Base-by-base conservation (phyloP, 2,329 filamentous ascomycete genomes). In the Zarea fungicola region DNA sequence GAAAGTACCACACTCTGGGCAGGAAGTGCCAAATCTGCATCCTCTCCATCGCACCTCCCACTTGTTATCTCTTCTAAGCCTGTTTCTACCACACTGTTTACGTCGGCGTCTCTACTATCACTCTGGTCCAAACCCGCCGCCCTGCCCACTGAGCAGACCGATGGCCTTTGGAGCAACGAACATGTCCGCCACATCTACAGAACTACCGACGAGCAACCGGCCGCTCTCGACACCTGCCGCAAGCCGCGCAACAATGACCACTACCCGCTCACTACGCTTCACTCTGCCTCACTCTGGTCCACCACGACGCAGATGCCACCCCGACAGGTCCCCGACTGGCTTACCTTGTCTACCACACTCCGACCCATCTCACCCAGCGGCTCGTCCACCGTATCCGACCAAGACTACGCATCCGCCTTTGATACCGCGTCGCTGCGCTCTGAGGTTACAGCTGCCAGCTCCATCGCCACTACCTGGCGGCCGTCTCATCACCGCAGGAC, bases 221-320 rank as follows among this genome's bases (percentile, higher is more conserved):
- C 60, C n/a, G 64, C 64, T n/a, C 51, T 69, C 9, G 49, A 58
- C 29, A 65, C 68, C 52, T 45, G 49, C 34, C 62, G 64, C 50
- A 70, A 64, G 54, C 58, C 57, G 49, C 64, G 67, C 42, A 55
- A 57, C 39, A n/a, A n/a, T n/a, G 54, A 55, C 29, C 50, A 59
- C 40, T 55, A 58, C 34, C 53, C 60, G 48, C 56, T 69, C 23
- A 58, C 59, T 18, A 55, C 50, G 22, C 55, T 71, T 39, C 56
- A 49, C 31, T 68, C 67, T 41, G 58, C 59, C 50, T 58, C 56
- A 41, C 65, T 71, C 42, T 70, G 68, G 68, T 58, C 55, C 49
- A 42, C 45, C 25, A 43, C 32, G 19, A 42, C 48, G 10, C 48
- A 49, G 41, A 35, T 26, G 8, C 21, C 29, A 11, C 31, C 18